Evolutionary conservation across 768 basidiomycete genomes (phyloP).

Genomic region (Podaxis pistillaris): DNA sequence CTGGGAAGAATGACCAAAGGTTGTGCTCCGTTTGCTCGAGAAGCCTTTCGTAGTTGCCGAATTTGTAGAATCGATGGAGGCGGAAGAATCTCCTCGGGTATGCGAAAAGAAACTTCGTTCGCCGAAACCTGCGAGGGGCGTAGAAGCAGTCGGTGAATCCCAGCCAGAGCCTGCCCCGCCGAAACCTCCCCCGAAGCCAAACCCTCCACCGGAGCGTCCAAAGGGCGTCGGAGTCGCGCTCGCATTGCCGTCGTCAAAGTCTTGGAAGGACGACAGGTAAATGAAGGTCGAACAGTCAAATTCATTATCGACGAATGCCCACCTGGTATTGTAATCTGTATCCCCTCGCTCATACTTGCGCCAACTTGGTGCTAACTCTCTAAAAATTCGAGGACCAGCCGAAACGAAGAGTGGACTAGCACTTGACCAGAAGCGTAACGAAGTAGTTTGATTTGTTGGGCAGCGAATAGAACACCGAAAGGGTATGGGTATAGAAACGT

Average conservation of each 20-base stretch:
- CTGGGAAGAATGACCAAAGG: slow-evolving; percentile 71
- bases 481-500: background rate
- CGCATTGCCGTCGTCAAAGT: slow-evolving; percentile 78
- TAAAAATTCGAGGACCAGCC: slow-evolving; percentile 20
- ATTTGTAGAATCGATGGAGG: slow-evolving; percentile 73
- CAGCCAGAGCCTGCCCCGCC: slow-evolving; percentile 43
- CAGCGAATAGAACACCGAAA: background rate
- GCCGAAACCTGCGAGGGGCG: slow-evolving; percentile 48
- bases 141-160: slow-evolving; percentile 65
- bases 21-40: slow-evolving; percentile 42
- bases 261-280: slow-evolving; percentile 34
- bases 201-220: slow-evolving; percentile 49
- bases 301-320: slow-evolving; percentile 15
- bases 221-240: slow-evolving; percentile 64
- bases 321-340: slow-evolving; percentile 71
- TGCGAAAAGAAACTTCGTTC: slow-evolving; percentile 72
- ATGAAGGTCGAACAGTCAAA: slow-evolving; percentile 5
- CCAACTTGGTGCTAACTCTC: slow-evolving; percentile 9
- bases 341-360: slow-evolving; percentile 41
- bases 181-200: slow-evolving; percentile 40
- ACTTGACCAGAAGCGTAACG: slow-evolving; percentile 13
- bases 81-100: slow-evolving; percentile 71
- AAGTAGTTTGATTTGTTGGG: background rate
- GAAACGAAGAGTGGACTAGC: slow-evolving; percentile 7
- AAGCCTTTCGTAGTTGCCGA: slow-evolving; percentile 53